Base-by-base conservation (phyloP, 1,284 basidiomycete genomes). In the Spongiforma sp. region DNA sequence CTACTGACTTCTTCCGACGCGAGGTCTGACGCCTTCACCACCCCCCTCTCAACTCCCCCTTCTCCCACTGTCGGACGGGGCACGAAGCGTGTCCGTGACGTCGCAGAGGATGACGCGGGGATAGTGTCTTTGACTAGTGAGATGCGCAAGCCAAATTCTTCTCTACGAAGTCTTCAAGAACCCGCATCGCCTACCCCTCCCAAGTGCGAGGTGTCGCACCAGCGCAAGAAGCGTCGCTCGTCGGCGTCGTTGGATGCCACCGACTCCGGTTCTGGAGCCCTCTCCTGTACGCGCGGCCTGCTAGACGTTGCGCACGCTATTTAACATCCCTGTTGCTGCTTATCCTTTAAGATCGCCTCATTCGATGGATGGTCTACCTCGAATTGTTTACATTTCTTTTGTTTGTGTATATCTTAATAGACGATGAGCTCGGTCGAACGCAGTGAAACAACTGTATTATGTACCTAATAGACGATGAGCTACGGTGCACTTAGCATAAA, bases 171-270 rank as follows among this genome's bases (percentile, higher is more conserved):
- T 4, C 3, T 36, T 41, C 8, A 32, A 26, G 56, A 15, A 24
- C 57, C 65, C 30, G 46, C 14, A 5, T 71, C 62, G 0, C 63
- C 68, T 1, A 46, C 50, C 1, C 43, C 62, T 9, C n/a, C 32
- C 59, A 57, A 62, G 41, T 59, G 52, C 32, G 61, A 58, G 28
- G 69, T 57, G 28, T 15, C 46, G 14, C 41, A 57, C 10, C 11
- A 62, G 32, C 70, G 73, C 54, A 66, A 62, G 64, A 72, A 64
- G 65, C 59, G 37, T 37, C 61, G 63, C 26, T 46, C 60, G 6
- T 50, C 59, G 3, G 19, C 26, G 34, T 37, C 70, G 5, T 21
- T 26, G 46, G 60, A 57, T 12, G 50, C 26, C 0, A 8, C 9
- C 56, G n/a, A n/a, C 36, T 56, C 54, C 17, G 24, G 34, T 14